Percentiles rank a stretch among this genome's conserved stretches.
Conservation (phyloP, 2,329 filamentous ascomycete genomes). For the Lecanicillium sp. region DNA sequence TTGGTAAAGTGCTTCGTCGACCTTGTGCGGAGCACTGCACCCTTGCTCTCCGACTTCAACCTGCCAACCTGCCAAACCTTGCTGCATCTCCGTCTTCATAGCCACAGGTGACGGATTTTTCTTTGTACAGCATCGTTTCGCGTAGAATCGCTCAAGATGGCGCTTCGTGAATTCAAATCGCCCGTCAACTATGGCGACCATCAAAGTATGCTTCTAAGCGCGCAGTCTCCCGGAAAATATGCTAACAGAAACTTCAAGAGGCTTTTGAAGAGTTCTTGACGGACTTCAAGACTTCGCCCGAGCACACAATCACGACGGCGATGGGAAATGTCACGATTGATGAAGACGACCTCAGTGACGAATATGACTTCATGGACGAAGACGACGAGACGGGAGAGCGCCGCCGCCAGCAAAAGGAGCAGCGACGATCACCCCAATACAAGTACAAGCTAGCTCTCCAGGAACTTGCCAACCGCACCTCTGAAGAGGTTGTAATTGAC, state of each 20-base stretch:
- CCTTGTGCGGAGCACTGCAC: slow-evolving; percentile 4
- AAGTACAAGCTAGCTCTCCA: slow-evolving; percentile 90
- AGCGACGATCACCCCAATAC: slow-evolving; percentile 52
- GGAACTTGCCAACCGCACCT: slow-evolving; percentile 72
- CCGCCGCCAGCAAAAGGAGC: slow-evolving; percentile 41
- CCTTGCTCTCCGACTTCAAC: slow-evolving; percentile 3
- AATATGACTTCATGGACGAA: slow-evolving; percentile 90
- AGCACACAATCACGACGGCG: slow-evolving; percentile 67
- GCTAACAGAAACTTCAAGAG: slow-evolving; percentile 37
- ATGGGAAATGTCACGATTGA: slow-evolving; percentile 80
- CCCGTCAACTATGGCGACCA: slow-evolving; percentile 85
- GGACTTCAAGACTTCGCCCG: slow-evolving; percentile 76
- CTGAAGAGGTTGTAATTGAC: slow-evolving; percentile 75
- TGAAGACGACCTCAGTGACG: slow-evolving; percentile 78
- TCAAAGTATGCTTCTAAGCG: slow-evolving; percentile 51
- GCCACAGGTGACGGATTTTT: not conserved
- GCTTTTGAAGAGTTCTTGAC: slow-evolving; percentile 83
- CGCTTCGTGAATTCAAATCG: slow-evolving; percentile 71
- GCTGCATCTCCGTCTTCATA: slow-evolving; percentile 2
- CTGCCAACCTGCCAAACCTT: slow-evolving; percentile 1
- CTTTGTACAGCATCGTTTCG: slow-evolving; percentile 8
- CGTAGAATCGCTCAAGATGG: slow-evolving; percentile 50
- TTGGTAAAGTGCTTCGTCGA: not conserved
- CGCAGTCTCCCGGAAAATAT: not conserved
- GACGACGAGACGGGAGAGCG: slow-evolving; percentile 52